Evolutionary conservation across 176 grass and related monocot genomes (phyloP), one percentile per base, ranked within the genome.

Genomic region (Lolium perenne): DNA sequence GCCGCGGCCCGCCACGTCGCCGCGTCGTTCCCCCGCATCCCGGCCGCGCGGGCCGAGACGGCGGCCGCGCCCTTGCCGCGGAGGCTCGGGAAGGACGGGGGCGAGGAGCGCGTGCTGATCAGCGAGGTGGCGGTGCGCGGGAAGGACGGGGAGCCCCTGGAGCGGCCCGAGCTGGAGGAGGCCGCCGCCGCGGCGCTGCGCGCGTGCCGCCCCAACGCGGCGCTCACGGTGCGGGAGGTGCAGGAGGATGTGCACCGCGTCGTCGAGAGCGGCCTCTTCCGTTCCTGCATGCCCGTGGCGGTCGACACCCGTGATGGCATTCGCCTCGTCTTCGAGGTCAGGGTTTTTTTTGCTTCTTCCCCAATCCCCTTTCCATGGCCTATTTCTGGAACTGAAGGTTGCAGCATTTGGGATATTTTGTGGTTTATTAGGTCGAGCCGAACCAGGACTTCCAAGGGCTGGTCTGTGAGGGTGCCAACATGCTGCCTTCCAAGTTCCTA

Each of bases 251-350:
- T 97, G 60, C 89, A 89, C 90, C 94, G 97, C 81, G 85, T 99
- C 18, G 93, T 99, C 17, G 86, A 99, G 77, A 99, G 91, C 26
- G 97, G 97, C 0, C 84, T 91, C 35, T 99, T 99, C 57, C 79
- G 90, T 1, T 91, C 94, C 21, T 99, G 97, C 65, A 92, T 96
- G 90, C 97, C 97, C 15, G 90, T 96, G 18, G 97, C 94, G 4
- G 61, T 99, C 17, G 97, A 99, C 87, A 99, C 97, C 80, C 88
- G 97, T 41, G 97, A 99, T 23, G 94, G 97, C 54, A 99, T 99
- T 68, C 90, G 97, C 88, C 94, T 99, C 3, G 73, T 96, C 43
- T 97, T 99, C 43, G 89, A 99, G 94, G 97, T 97, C 38, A 76
- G 26, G 10, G 32, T 43, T 15, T 41, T 41, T 0, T 7, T 56